These are phyloP conservation scores for Brassica napus DNA, from an alignment of 345 rosid genomes.

Conservation along the genomic window DNA sequence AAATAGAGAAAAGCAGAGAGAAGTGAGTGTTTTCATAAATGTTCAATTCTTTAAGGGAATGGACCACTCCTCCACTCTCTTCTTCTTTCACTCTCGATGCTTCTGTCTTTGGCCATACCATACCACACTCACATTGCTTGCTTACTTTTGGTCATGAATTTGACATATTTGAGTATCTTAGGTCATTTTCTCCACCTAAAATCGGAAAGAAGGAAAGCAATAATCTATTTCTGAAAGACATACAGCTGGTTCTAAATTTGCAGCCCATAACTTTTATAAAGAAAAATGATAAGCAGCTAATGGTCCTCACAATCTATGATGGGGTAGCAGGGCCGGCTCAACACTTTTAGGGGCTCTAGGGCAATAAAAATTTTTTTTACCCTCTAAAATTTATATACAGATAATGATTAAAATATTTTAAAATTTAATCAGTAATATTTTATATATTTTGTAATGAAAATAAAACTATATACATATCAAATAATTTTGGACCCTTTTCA, in stretches of 20 bases:
- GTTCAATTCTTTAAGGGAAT: conserved; percentile 6
- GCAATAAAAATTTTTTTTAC: too few species aligned
- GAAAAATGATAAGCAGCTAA: background rate
- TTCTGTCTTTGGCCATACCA: conserved; percentile 39
- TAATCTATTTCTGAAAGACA: background rate
- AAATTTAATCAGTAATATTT: too few species aligned
- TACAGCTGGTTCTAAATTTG: background rate
- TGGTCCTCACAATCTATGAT: background rate
- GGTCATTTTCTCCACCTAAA: conserved; percentile 4
- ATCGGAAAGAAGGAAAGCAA: background rate
- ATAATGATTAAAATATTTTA: too few species aligned
- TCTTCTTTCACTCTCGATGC: conserved; percentile 38
- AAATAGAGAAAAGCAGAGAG: background rate
- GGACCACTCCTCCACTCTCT: conserved; percentile 43
- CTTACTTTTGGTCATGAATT: conserved; percentile 35
- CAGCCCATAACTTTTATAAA: background rate
- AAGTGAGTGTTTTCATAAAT: conserved; percentile 5
- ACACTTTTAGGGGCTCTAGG: too few species aligned
- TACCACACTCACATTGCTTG: conserved; percentile 36
- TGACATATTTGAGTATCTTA: conserved; percentile 29
- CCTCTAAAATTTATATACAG: too few species aligned
- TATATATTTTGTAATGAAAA: too few species aligned
- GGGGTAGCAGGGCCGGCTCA: background rate
- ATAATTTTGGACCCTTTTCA: too few species aligned
- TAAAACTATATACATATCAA: too few species aligned